A percentile compares a stretch with the other conserved stretches of the same genome.
phyloP scores from a whole-genome alignment of 2,329 filamentous ascomycete species.

The Chalaropsis thielavioides region DNA sequence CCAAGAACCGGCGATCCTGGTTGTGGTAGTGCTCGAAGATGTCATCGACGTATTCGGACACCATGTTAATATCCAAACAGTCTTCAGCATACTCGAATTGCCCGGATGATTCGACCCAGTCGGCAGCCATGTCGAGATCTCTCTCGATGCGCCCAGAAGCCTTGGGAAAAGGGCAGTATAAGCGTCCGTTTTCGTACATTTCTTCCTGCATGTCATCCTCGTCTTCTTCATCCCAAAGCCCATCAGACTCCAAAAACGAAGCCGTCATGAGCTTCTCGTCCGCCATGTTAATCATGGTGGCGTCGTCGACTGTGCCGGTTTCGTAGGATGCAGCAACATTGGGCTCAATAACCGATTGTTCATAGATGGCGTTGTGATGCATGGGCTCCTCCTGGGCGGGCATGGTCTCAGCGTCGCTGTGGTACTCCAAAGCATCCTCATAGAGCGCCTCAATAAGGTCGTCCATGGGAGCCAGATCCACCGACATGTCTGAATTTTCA shows the following conservation, averaged over 20 bases:
- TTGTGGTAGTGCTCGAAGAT: conserved; percentile 49
- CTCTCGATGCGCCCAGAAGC: conserved; percentile 51
- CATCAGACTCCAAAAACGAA: conserved; percentile 40
- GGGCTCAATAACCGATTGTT: not conserved
- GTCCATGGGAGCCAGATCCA: conserved; percentile 21
- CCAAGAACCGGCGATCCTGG: conserved; percentile 43
- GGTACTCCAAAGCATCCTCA: conserved; percentile 33
- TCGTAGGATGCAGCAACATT: not conserved
- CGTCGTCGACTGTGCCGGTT: not conserved
- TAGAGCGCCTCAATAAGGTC: conserved; percentile 30
- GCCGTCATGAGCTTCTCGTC: conserved; percentile 7
- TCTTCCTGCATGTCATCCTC: conserved; percentile 40
- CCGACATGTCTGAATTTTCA: not conserved
- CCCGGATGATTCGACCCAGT: conserved; percentile 51
- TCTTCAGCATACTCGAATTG: conserved; percentile 67
- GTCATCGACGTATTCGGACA: conserved; percentile 88
- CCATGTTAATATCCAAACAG: conserved; percentile 96
- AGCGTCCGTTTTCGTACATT: conserved; percentile 45
- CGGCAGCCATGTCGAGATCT: conserved; percentile 54
- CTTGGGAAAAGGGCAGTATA: conserved; percentile 54
- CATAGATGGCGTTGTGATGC: not conserved
- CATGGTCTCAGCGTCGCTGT: conserved; percentile 21
- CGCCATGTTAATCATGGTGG: not conserved
- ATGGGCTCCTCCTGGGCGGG: not conserved
- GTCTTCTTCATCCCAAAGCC: conserved; percentile 68